phyloP scores from a whole-genome alignment of 83 land plant species.

The Thuja plicata region DNA sequence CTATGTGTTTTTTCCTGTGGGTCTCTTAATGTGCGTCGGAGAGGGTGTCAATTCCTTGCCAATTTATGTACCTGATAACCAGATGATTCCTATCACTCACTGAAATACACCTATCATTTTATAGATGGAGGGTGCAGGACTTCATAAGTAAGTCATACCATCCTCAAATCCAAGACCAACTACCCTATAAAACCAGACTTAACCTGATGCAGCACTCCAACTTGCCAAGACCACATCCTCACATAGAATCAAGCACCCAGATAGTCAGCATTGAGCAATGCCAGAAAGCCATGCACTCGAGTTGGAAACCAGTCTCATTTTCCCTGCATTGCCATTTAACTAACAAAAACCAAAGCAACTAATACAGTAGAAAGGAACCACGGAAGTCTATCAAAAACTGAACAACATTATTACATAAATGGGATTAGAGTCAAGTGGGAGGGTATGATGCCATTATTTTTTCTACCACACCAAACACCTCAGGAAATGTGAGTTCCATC shows the following conservation, averaged over 20 bases:
- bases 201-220: too few relatives aligned
- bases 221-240: not conserved
- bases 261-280: not conserved
- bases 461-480: too few relatives aligned
- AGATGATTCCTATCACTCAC: too few relatives aligned
- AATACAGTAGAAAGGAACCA: not conserved
- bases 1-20: not conserved
- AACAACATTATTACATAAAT: not conserved
- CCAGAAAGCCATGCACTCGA: not conserved
- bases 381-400: not conserved
- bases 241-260: not conserved
- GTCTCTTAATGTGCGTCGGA: not conserved
- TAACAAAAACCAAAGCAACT: not conserved
- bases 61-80: not conserved
- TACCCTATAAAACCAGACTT: too few relatives aligned
- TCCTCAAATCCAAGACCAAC: too few relatives aligned
- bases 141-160: too few relatives aligned
- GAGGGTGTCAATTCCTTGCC: not conserved
- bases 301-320: not conserved
- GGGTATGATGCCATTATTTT: too few relatives aligned
- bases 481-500: too few relatives aligned
- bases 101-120: too few relatives aligned
- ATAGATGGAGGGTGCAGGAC: too few relatives aligned
- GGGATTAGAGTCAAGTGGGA: not conserved
- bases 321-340: not conserved